Conservation (phyloP, 2,329 filamentous ascomycete genomes). For the Paraphaeosphaeria minitans region DNA sequence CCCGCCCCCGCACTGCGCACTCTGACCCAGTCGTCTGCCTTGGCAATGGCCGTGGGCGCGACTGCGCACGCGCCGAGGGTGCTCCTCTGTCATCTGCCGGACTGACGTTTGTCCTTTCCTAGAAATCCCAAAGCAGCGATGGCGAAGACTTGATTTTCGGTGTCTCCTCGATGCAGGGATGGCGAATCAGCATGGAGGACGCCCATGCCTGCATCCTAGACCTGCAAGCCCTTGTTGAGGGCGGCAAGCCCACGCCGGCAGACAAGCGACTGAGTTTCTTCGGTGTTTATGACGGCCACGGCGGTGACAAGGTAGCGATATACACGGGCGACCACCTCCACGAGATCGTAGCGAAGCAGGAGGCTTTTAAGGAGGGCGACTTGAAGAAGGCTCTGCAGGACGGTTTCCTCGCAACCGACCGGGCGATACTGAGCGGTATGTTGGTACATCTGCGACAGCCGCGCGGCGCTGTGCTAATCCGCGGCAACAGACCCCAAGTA, state of each 20-base stretch:
- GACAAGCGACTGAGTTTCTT: constrained; percentile 88
- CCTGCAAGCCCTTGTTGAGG: constrained; percentile 67
- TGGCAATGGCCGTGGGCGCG: constrained; percentile 20
- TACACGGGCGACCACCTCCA: constrained; percentile 93
- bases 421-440: constrained; percentile 92
- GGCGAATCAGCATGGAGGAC: constrained; percentile 99
- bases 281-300: constrained; percentile 96
- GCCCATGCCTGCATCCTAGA: constrained; percentile 90
- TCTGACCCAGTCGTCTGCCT: constrained; percentile 17
- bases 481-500: constrained; percentile 80
- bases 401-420: constrained; percentile 93
- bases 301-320: constrained; percentile 92
- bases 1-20: constrained; percentile 39
- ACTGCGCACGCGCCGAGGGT: background rate
- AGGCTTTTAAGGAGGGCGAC: constrained; percentile 87
- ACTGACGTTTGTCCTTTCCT: constrained; percentile 10
- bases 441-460: constrained; percentile 3
- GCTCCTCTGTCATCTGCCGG: background rate
- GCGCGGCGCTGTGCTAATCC: constrained; percentile 33
- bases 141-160: constrained; percentile 94
- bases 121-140: constrained; percentile 88
- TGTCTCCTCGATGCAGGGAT: constrained; percentile 98
- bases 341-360: constrained; percentile 92
- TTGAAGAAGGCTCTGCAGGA: constrained; percentile 97
- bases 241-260: constrained; percentile 64